Evolutionary conservation across 805 yeast species (phyloP), one percentile per base, ranked within the genome.

Genomic region (Pichia rugopelliculosa): DNA sequence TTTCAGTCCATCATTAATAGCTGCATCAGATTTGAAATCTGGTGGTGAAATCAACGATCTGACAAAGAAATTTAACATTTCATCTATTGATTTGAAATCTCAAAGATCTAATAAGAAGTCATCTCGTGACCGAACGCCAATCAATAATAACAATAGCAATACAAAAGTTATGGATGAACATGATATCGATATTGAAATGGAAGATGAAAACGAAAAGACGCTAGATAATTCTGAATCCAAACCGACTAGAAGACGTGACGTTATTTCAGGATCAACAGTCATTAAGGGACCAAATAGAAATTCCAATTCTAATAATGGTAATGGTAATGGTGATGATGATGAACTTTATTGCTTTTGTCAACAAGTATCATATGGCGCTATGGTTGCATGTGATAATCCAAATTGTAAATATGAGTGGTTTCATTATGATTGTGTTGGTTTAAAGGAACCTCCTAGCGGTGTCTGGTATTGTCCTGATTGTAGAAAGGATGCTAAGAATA

Each of bases 381-480:
- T 77, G 83, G 76, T 77, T 59, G 82, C 79, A 0, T 77, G 83
- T 58, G 83, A 77, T 54, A 77, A 77, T 51, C 79, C 77, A 33
- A 76, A 74, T 56, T 78, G 83, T 65, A 71, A 75, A 53, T 76
- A 67, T 53, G 82, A 78, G 57, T 78, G 83, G 83, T 78, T 78
- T 59, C 83, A 78, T 59, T 78, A 80, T 72, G 71, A 72, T 47
- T 78, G 99, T 72, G 98, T 93, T 39, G 96, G 96, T 1, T 74
- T 93, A 53, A 87, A 84, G 30, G 90, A 87, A 50, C 96, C 96
- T 10, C 99, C 99, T 5, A 80, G 81, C 59, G 98, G 96, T 15
- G 84, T 85, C 42, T 93, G 99, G 99, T 91, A 82, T 64, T 93
- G 99, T 70, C 91, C 97, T 0, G 91, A 86, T 52, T 90, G 98